phyloP scores from a whole-genome alignment of 2,329 filamentous ascomycete genomes.

The Immersiporthe knoxdaviesiana region DNA sequence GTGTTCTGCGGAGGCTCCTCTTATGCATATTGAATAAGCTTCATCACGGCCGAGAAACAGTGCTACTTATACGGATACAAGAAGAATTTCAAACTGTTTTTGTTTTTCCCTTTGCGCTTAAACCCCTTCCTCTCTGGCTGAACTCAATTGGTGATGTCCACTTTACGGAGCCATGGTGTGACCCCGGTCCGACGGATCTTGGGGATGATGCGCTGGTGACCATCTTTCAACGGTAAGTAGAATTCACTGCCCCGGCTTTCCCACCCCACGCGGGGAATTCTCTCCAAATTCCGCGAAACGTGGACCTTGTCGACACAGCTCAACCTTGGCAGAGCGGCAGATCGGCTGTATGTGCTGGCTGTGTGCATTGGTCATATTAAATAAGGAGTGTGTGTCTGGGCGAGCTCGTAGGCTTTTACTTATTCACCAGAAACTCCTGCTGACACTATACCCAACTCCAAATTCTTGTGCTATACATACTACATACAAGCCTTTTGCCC shows the following conservation, averaged over 20 bases:
- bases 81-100: slow-evolving; percentile 1
- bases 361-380: neutral
- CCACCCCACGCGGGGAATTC: neutral
- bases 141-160: neutral
- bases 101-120: neutral
- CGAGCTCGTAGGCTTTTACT: neutral
- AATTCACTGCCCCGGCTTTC: neutral
- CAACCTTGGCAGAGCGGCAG: neutral
- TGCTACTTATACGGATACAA: slow-evolving; percentile 8
- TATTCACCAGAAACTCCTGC: neutral
- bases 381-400: neutral
- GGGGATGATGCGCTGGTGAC: neutral
- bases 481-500: no score
- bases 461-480: no score
- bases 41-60: neutral
- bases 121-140: neutral
- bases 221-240: neutral
- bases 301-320: neutral
- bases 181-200: neutral
- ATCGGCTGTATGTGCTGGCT: neutral
- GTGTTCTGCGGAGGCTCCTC: neutral
- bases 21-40: neutral
- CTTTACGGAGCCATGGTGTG: no score
- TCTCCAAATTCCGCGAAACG: neutral
- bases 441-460: neutral